These are phyloP conservation scores for Adansonia digitata DNA, from an alignment of 345 rosid genomes.

Conservation along the genomic window DNA sequence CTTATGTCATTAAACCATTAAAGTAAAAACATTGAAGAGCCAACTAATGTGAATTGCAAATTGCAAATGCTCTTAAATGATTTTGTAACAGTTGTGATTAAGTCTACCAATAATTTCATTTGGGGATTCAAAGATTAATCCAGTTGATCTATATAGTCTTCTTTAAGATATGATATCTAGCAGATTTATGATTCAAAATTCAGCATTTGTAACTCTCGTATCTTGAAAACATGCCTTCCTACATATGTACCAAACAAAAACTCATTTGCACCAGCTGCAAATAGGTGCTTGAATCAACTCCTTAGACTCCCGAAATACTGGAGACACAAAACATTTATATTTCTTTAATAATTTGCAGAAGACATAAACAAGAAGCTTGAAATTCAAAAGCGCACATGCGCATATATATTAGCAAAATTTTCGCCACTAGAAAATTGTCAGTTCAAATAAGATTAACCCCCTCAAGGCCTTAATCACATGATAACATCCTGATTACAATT, in stretches of 20 bases:
- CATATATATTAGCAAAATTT: background rate
- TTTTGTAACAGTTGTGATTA: background rate
- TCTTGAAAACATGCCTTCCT: too few relatives aligned
- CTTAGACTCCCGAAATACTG: background rate
- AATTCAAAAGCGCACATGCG: background rate
- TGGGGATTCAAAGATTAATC: background rate
- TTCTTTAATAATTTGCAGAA: background rate
- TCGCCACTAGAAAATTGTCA: background rate
- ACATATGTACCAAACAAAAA: too few relatives aligned
- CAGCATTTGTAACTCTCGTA: too few relatives aligned
- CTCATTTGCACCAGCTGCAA: too few relatives aligned
- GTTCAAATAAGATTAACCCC: background rate
- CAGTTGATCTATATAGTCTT: too few relatives aligned
- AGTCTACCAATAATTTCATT: background rate
- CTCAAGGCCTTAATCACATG: background rate
- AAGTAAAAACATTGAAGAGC: background rate
- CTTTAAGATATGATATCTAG: too few relatives aligned
- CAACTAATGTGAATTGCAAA: background rate
- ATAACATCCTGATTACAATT: background rate
- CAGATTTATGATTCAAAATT: too few relatives aligned
- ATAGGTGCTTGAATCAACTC: background rate
- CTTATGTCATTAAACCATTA: background rate
- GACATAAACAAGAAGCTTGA: background rate
- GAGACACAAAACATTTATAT: background rate
- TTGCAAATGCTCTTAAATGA: constrained; percentile 1